Evolutionary conservation across 257 asterid species (phyloP).

Genomic region (Avicennia marina): DNA sequence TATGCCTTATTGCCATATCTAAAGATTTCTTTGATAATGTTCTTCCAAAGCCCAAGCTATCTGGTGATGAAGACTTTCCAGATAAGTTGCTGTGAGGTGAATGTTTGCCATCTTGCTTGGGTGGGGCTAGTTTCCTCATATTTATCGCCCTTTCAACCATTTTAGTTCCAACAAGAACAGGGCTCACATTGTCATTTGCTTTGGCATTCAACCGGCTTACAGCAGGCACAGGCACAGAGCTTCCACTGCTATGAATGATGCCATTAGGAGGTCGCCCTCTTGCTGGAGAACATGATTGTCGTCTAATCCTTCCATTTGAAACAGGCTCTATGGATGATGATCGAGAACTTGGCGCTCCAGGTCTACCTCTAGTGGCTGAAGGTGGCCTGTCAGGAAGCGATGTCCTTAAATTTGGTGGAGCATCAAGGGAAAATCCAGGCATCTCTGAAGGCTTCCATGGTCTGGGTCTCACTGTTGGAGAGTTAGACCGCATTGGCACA

Average conservation of each 20-base stretch:
- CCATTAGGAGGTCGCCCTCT: conserved; percentile 98
- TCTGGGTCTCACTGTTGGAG: conserved; percentile 79
- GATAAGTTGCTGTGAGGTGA: conserved; percentile 83
- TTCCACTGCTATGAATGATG: conserved; percentile 66
- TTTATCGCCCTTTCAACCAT: conserved; percentile 97
- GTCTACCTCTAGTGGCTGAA: conserved; percentile 93
- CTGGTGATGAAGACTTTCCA: conserved; percentile 86
- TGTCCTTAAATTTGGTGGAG: conserved; percentile 90
- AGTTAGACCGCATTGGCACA: conserved; percentile 54
- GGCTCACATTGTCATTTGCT: conserved; percentile 66
- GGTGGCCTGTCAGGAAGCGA: conserved; percentile 85
- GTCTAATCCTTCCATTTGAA: conserved; percentile 78
- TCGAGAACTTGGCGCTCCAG: conserved; percentile 84
- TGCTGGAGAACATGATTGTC: conserved; percentile 96
- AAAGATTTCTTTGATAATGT: conserved; percentile 90
- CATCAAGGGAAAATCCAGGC: conserved; percentile 94
- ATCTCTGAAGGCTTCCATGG: conserved; percentile 97
- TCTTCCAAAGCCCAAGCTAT: conserved; percentile 91
- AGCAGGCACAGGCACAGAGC: conserved; percentile 81
- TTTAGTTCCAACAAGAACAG: conserved; percentile 74
- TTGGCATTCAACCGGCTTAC: conserved; percentile 72
- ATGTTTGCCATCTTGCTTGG: conserved; percentile 78
- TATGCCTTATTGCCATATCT: conserved; percentile 98
- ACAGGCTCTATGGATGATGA: conserved; percentile 85
- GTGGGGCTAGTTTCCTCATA: conserved; percentile 93